Conservation (phyloP, 2,329 filamentous ascomycete genomes). For the Ascosphaera apis region DNA sequence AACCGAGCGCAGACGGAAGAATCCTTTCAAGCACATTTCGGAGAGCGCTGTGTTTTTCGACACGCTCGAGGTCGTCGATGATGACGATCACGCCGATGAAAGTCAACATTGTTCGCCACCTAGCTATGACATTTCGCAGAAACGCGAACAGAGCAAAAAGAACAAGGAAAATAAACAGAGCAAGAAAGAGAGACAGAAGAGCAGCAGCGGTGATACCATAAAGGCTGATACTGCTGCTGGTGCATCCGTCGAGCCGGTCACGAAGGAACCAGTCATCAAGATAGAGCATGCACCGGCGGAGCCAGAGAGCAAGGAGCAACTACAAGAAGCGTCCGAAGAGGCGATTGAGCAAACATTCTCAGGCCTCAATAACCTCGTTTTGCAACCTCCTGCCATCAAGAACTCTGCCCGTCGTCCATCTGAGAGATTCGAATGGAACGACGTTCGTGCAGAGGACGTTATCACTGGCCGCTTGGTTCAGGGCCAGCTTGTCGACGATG, state of each 20-base stretch:
- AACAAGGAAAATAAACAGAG: not conserved
- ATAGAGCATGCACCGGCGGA: not conserved
- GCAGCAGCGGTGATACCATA: not conserved
- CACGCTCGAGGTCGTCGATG: slow-evolving; percentile 22
- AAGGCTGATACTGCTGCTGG: not conserved
- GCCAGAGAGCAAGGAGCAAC: not conserved
- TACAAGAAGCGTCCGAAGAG: not conserved
- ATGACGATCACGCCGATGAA: not conserved
- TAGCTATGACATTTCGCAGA: not conserved
- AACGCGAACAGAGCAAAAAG: not conserved
- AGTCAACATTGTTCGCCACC: not conserved
- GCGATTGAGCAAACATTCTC: slow-evolving; percentile 10
- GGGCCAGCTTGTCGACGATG: slow-evolving; percentile 85
- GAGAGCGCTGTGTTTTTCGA: slow-evolving; percentile 59
- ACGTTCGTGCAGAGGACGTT: slow-evolving; percentile 67
- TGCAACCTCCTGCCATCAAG: slow-evolving; percentile 12
- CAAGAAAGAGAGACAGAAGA: not conserved
- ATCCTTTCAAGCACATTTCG: slow-evolving; percentile 30
- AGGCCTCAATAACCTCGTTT: slow-evolving; percentile 9
- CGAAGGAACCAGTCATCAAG: not conserved
- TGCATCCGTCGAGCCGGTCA: not conserved
- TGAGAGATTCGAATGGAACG: slow-evolving; percentile 38
- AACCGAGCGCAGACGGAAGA: slow-evolving; percentile 30
- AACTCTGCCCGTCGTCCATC: slow-evolving; percentile 18
- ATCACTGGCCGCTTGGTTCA: slow-evolving; percentile 79